phyloP scores from a whole-genome alignment of 352 stramenopile genomes.

The Pythium folliculosum region DNA sequence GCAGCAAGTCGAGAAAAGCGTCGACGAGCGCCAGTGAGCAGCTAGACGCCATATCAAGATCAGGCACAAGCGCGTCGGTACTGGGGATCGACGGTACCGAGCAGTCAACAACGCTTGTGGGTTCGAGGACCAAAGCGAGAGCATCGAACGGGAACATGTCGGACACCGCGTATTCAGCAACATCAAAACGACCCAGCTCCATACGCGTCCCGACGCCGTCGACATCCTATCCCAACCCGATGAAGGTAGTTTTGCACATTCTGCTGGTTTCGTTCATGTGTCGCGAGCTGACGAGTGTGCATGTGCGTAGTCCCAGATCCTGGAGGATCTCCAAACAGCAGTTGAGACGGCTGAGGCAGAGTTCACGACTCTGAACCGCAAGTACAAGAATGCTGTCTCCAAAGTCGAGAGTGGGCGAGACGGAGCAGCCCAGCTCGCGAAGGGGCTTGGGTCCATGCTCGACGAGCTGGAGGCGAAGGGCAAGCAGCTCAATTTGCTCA shows the following conservation, averaged over 20 bases:
- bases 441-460: conserved; percentile 44
- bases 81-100: conserved; percentile 10
- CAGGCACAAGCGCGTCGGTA: conserved; percentile 13
- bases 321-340: conserved; percentile 50
- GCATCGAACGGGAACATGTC: background rate
- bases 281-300: background rate
- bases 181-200: conserved; percentile 27
- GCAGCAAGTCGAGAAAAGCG: conserved; percentile 6
- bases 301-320: conserved; percentile 42
- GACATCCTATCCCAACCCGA: conserved; percentile 47
- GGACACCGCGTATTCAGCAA: background rate
- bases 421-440: conserved; percentile 39
- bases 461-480: conserved; percentile 67
- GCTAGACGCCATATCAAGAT: no score
- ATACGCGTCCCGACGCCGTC: conserved; percentile 44
- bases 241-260: conserved; percentile 53
- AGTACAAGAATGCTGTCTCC: conserved; percentile 21
- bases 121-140: conserved; percentile 4
- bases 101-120: conserved; percentile 10
- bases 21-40: background rate
- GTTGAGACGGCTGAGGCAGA: conserved; percentile 46
- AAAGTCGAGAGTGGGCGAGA: conserved; percentile 10
- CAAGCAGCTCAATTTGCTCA: conserved; percentile 69
- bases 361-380: conserved; percentile 47
- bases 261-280: background rate